phyloP scores from a whole-genome alignment of 2,329 filamentous ascomycete genomes.

The Aureobasidium sp. region DNA sequence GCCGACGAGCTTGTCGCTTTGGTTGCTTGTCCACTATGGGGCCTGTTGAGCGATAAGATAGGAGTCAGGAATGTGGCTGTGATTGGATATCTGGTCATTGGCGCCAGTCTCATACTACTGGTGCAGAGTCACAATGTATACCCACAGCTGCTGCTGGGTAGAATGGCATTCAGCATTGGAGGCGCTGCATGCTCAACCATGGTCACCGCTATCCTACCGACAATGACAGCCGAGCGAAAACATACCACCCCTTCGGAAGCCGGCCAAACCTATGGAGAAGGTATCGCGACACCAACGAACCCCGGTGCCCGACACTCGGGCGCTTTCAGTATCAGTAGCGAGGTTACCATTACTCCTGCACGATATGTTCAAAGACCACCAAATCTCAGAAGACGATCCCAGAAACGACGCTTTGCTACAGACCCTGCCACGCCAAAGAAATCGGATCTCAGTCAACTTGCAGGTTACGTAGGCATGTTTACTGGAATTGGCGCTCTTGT shows the following conservation, averaged over 20 bases:
- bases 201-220: conserved; percentile 90
- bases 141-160: conserved; percentile 74
- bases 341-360: conserved; percentile 64
- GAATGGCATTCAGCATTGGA: conserved; percentile 81
- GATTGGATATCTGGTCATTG: conserved; percentile 74
- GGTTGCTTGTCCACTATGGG: conserved; percentile 73
- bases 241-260: neutral
- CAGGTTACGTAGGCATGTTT: conserved; percentile 84
- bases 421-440: neutral
- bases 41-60: conserved; percentile 65
- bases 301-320: conserved; percentile 47
- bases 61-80: conserved; percentile 60
- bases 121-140: conserved; percentile 84
- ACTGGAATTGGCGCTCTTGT: conserved; percentile 87
- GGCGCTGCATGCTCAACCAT: conserved; percentile 81
- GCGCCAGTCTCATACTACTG: conserved; percentile 65
- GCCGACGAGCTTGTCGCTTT: conserved; percentile 76
- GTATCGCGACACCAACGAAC: conserved; percentile 25
- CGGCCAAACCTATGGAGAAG: conserved; percentile 20
- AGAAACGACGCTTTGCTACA: neutral
- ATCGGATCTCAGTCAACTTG: conserved; percentile 45
- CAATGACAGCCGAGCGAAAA: conserved; percentile 41
- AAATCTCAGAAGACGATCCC: conserved; percentile 1
- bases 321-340: conserved; percentile 61
- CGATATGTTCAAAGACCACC: conserved; percentile 29